phyloP scores from a whole-genome alignment of 73 alveolate genomes.

The Effrenium voratum region DNA sequence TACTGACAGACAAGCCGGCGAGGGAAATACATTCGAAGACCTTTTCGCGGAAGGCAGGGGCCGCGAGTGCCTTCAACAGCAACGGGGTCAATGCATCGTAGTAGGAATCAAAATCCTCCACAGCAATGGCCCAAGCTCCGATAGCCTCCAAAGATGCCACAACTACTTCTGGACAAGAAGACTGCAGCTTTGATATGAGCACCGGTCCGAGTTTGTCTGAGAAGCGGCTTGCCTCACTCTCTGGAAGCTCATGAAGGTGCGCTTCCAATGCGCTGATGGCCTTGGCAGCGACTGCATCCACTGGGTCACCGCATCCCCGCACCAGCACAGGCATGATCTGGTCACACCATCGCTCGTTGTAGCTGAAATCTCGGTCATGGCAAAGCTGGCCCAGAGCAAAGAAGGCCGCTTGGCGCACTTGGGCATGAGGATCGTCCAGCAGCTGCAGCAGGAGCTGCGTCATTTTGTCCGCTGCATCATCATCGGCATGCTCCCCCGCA shows the following conservation, averaged over 20 bases:
- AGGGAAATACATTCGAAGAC: constrained; percentile 55
- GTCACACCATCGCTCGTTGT: not conserved
- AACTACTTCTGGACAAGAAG: not conserved
- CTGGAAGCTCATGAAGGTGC: not conserved
- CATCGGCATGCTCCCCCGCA: constrained; percentile 52
- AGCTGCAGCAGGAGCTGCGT: constrained; percentile 7
- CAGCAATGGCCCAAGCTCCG: constrained; percentile 39
- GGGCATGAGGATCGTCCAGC: constrained; percentile 8
- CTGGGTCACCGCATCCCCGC: constrained; percentile 6
- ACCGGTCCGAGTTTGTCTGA: not conserved
- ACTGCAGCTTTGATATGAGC: constrained; percentile 9
- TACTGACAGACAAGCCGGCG: constrained; percentile 18
- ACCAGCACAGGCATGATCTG: constrained; percentile 16
- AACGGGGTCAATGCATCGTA: constrained; percentile 21
- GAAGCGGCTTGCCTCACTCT: not conserved
- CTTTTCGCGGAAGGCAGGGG: not conserved
- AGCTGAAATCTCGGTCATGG: constrained; percentile 1
- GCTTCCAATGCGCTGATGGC: constrained; percentile 55
- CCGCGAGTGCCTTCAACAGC: constrained; percentile 13
- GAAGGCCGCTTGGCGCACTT: constrained; percentile 23
- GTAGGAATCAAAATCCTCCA: constrained; percentile 35
- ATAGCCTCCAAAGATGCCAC: constrained; percentile 48
- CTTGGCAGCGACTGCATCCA: not conserved
- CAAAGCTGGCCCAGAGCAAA: constrained; percentile 38
- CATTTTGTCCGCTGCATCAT: constrained; percentile 26